Base-by-base conservation (phyloP, 176 grass and related monocot species). In the Themeda triandra region DNA sequence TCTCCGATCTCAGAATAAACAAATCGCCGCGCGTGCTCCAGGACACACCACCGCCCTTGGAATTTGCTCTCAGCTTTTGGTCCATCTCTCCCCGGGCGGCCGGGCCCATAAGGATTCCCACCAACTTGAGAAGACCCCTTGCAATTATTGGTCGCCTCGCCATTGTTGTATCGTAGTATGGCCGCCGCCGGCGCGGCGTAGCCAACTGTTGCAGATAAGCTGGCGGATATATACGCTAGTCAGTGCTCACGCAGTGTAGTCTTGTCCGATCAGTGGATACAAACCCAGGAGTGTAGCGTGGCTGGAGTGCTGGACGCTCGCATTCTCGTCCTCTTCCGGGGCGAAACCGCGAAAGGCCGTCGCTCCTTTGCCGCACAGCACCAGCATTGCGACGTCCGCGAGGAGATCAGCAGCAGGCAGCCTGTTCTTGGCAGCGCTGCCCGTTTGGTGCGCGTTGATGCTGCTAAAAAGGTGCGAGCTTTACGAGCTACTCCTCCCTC, bases 41-140 rank as follows among this genome's bases (percentile, higher is more conserved):
- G 28, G 12, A 66, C 87, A 66, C 37, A 35, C 2, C 48, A 75
- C 82, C 63, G 41, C n/a, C 76, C 62, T 85, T 54, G 76, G 76
- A 60, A 69, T 62, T 30, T 31, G 12, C 69, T 56, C 62, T 69
- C 66, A 17, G 19, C 66, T 40, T 28, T 28, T n/a, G n/a, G 18
- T 48, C 45, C 2, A 15, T 32, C 4, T 44, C 33, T 19, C 64
- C 1, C 33, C 46, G 33, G 64, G 7, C 31, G 24, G 21, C 77
- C 72, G 44, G 17, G 6, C 66, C 6, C 54, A 44, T 63, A 73
- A 83, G 69, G 21, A 51, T 68, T 36, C 44, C n/a, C 63, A 56
- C 64, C 63, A 59, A 33, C 71, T 37, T 21, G 62, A 29, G 3
- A 24, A 9, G 59, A 31, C 36, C 8, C 64, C 45, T 48, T 45